Evolutionary conservation across 169 alveolate genomes (phyloP).

Genomic region (Plasmodium cynomolgi): DNA sequence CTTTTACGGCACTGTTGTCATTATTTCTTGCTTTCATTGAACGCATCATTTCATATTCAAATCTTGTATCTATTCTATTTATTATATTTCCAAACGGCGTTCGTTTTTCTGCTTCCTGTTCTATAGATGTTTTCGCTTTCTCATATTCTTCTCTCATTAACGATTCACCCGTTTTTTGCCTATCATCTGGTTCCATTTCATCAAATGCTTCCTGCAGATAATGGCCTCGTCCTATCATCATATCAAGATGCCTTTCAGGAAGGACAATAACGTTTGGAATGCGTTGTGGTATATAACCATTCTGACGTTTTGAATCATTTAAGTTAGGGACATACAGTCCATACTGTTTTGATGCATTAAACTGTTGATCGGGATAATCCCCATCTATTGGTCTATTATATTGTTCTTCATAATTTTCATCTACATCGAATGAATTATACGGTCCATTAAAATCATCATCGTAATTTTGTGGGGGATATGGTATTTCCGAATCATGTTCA

Average conservation of each 20-base stretch:
- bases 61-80: not conserved
- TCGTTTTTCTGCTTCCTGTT: not conserved
- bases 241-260: not conserved
- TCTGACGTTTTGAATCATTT: not conserved
- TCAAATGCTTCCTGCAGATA: not conserved
- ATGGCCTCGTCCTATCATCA: not conserved
- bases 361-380: not conserved
- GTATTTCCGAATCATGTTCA: not conserved
- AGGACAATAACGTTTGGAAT: not conserved
- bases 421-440: not conserved
- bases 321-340: not conserved
- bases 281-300: not conserved
- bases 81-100: not conserved
- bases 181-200: not conserved
- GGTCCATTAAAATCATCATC: not conserved
- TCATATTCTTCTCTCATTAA: not conserved
- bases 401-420: not conserved
- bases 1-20: not conserved
- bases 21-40: not conserved
- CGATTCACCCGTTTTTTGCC: not conserved
- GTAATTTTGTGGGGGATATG: not conserved
- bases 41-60: not conserved
- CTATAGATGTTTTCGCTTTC: not conserved
- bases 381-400: not conserved
- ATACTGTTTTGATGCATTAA: not conserved